Base-by-base conservation (phyloP, 495 filamentous ascomycete genomes). In the Amniculicola lignicola region DNA sequence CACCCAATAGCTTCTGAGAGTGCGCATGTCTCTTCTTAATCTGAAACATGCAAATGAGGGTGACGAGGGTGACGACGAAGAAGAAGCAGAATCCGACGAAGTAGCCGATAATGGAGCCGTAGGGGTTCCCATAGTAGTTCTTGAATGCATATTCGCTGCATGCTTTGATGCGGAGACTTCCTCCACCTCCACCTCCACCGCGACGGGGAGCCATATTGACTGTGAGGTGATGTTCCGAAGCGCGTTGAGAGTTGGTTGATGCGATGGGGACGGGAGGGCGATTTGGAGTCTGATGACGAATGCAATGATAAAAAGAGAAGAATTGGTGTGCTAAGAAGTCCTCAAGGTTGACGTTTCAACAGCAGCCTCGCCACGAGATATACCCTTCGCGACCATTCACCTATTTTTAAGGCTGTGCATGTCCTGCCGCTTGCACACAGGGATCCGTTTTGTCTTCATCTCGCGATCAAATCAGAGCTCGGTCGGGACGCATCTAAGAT, bases 191-290 rank as follows among this genome's bases (percentile, higher is more conserved):
- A 10, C 57, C 37, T 15, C 51, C 39, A 5, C 51, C 51, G 4
- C 51, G 9, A 18, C 27, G 48, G n/a, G 57, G 57, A 36, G 57
- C 57, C 57, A 61, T 61, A 15, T n/a, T 35, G 37, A n/a, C 22
- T 14, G 14, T 14, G 38, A 44, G 29, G 10, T 16, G 16, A 21
- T 19, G 33, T 6, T 38, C 10, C 16, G 14, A 22, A 2, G 19
- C 21, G 14, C 23, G 49, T 18, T 31, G 27, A 33, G 9, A 41
- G 9, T 16, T 16, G 10, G 28, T 38, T 23, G 40, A 44, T 29
- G n/a, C 9, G 2, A 6, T 3, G 24, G 18, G 33, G 22, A 21
- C 37, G 33, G 33, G 16, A 5, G 12, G 10, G 40, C 18, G 10
- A 25, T 15, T n/a, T 2, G 21, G 24, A 31, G 12, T 27, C n/a